Conservation (phyloP, 1,139 yeast species). For the Pneumocystis murina region DNA sequence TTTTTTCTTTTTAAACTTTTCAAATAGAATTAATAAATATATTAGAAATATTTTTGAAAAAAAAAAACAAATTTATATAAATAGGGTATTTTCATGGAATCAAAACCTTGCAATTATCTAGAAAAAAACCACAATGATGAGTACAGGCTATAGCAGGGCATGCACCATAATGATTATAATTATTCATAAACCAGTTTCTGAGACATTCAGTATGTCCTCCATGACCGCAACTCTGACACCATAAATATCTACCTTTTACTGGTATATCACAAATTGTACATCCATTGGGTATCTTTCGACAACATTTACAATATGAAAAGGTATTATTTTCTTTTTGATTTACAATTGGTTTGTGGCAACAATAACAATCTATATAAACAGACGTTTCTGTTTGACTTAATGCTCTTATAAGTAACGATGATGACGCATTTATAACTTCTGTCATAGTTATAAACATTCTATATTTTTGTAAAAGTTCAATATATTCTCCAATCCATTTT, state of each 20-base stretch:
- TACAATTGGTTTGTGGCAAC: conserved; percentile 47
- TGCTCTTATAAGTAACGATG: conserved; percentile 31
- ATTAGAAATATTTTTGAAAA: no score
- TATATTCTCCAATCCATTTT: conserved; percentile 46
- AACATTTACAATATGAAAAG: conserved; percentile 73
- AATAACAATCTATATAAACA: conserved; percentile 51
- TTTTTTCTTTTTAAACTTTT: no score
- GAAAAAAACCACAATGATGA: conserved; percentile 4
- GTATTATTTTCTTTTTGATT: conserved; percentile 45
- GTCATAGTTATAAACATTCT: conserved; percentile 45
- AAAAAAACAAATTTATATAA: no score
- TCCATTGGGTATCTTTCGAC: conserved; percentile 43
- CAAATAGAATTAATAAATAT: no score
- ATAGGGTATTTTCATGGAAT: background rate
- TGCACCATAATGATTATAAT: conserved; percentile 37
- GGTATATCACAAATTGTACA: conserved; percentile 78
- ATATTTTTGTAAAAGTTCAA: conserved; percentile 40
- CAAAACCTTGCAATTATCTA: background rate
- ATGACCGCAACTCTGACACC: conserved; percentile 71
- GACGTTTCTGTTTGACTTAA: conserved; percentile 41
- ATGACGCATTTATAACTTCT: conserved; percentile 37
- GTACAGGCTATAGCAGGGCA: conserved; percentile 70
- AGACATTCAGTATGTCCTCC: conserved; percentile 74
- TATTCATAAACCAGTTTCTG: conserved; percentile 54
- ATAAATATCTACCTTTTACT: conserved; percentile 54